A percentile compares a stretch with the other conserved stretches of the same genome.
Conservation (phyloP, 192 early-diverging fungal genomes). For the Mortierella alpina region DNA sequence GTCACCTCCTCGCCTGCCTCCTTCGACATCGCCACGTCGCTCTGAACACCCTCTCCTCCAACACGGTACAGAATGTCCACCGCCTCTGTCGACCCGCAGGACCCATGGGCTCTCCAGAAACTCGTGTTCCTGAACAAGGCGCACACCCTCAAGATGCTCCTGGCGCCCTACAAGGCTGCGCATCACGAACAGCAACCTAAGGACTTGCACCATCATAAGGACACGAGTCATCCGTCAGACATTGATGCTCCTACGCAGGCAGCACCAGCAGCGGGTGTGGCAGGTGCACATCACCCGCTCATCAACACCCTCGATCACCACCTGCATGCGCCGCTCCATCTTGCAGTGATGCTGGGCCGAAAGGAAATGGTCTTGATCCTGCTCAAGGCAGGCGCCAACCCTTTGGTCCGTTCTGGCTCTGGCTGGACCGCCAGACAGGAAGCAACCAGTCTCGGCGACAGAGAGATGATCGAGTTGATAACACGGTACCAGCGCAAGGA, state of each 20-base stretch:
- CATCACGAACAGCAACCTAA: background rate
- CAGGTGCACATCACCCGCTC: constrained; percentile 14
- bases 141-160: constrained; percentile 43
- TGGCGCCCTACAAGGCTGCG: constrained; percentile 23
- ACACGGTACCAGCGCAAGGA: constrained; percentile 41
- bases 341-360: constrained; percentile 49
- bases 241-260: background rate
- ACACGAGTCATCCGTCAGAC: background rate
- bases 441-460: constrained; percentile 35
- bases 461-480: constrained; percentile 42
- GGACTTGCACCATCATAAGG: background rate
- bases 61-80: background rate
- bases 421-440: constrained; percentile 50
- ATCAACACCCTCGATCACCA: constrained; percentile 47
- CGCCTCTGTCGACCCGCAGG: constrained; percentile 29
- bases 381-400: constrained; percentile 42
- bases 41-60: background rate
- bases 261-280: background rate
- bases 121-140: constrained; percentile 43
- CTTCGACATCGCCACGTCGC: background rate
- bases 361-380: constrained; percentile 34
- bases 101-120: constrained; percentile 45
- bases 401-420: constrained; percentile 40
- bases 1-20: background rate
- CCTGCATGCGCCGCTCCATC: constrained; percentile 39